Conservation (phyloP, 83 land plant species). For the Picea engelmannii region DNA sequence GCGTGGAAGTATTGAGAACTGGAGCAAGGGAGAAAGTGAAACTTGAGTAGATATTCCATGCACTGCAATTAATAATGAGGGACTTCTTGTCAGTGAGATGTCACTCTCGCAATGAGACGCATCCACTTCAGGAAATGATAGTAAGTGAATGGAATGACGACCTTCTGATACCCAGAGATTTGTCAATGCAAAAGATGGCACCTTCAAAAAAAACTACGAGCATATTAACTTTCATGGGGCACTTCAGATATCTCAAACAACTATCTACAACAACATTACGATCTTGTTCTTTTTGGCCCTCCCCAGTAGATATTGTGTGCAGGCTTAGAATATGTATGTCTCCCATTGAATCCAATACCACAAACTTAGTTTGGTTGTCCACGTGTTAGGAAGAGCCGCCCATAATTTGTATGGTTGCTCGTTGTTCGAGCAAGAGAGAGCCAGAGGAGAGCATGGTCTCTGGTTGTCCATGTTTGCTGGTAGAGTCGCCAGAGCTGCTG, state of each 20-base stretch:
- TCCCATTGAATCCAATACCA: slow-evolving; percentile 64
- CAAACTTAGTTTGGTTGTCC: slow-evolving; percentile 31
- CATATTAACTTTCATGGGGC: not conserved
- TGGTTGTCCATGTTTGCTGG: too few relatives aligned
- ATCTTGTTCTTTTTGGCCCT: slow-evolving; percentile 9
- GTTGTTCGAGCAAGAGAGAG: too few relatives aligned
- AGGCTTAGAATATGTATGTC: slow-evolving; percentile 42
- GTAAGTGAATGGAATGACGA: slow-evolving; percentile 40
- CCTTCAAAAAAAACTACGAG: too few relatives aligned
- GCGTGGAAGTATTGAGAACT: too few relatives aligned
- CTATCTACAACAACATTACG: not conserved
- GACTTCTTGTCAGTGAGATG: slow-evolving; percentile 24
- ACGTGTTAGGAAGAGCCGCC: too few relatives aligned
- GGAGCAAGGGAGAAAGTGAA: too few relatives aligned
- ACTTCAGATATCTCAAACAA: slow-evolving; percentile 19
- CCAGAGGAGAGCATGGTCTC: too few relatives aligned
- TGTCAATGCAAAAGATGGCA: slow-evolving; percentile 1
- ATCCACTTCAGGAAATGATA: slow-evolving; percentile 28
- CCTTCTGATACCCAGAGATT: slow-evolving; percentile 69
- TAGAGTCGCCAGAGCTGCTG: too few relatives aligned
- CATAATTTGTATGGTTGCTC: too few relatives aligned
- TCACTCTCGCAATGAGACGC: slow-evolving; percentile 16
- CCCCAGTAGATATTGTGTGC: slow-evolving; percentile 5
- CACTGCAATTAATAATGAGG: too few relatives aligned
- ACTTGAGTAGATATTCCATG: too few relatives aligned